These are phyloP conservation scores for Mycosphaerella sp. DNA, from an alignment of 2,329 filamentous ascomycete species.

Conservation along the genomic window DNA sequence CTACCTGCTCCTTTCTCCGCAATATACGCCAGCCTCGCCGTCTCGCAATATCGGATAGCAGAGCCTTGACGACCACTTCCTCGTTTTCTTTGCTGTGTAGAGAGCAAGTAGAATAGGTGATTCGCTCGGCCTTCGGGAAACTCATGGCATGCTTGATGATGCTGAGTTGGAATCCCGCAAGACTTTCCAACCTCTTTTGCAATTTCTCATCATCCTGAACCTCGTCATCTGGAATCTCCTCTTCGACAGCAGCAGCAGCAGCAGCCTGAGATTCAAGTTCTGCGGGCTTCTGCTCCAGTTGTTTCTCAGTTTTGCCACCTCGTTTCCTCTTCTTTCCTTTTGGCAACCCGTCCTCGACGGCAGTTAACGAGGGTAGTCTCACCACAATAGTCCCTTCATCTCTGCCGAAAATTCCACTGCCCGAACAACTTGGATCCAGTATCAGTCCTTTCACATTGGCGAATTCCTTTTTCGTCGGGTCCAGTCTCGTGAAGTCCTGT, in stretches of 20 bases:
- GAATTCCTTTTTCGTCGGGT: conserved; percentile 59
- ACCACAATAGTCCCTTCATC: conserved; percentile 65
- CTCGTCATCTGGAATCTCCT: conserved; percentile 32
- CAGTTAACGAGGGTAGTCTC: conserved; percentile 48
- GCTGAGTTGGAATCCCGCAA: conserved; percentile 75
- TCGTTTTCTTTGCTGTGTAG: conserved; percentile 86
- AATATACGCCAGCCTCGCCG: conserved; percentile 72
- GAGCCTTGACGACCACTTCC: conserved; percentile 65
- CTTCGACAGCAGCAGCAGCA: conserved; percentile 9
- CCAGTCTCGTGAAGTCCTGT: conserved; percentile 74
- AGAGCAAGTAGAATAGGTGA: conserved; percentile 94
- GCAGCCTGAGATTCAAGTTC: conserved; percentile 3
- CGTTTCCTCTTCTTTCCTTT: conserved; percentile 33
- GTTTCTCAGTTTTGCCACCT: conserved; percentile 4
- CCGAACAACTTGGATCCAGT: conserved; percentile 90
- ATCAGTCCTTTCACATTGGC: conserved; percentile 71
- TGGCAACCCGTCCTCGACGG: conserved; percentile 6
- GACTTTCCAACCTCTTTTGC: conserved; percentile 59
- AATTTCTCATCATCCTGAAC: conserved; percentile 50
- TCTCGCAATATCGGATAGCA: conserved; percentile 61
- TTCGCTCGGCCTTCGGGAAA: conserved; percentile 67
- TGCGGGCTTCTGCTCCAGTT: conserved; percentile 5
- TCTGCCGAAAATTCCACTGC: conserved; percentile 86
- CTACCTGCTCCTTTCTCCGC: conserved; percentile 63
- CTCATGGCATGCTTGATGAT: conserved; percentile 77